Evolutionary conservation across 2,329 filamentous ascomycete species (phyloP).

Genomic region (Colletotrichum cordylinicola): DNA sequence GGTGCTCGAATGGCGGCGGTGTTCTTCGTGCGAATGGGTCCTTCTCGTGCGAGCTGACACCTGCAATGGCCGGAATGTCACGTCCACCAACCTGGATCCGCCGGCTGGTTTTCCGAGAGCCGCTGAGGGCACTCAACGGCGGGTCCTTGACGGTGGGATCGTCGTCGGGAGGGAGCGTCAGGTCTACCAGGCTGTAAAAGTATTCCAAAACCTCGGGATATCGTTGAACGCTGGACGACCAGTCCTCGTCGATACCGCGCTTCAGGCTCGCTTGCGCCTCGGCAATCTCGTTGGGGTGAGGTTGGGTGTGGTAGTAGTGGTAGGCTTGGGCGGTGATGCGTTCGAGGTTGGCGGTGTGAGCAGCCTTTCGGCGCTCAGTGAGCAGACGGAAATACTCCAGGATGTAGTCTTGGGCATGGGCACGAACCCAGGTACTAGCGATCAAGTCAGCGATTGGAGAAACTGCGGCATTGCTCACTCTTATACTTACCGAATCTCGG

Average conservation of each 20-base stretch:
- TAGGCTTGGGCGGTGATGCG: constrained; percentile 60
- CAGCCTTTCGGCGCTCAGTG: constrained; percentile 64
- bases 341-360: constrained; percentile 61
- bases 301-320: constrained; percentile 62
- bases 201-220: constrained; percentile 86
- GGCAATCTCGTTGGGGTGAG: constrained; percentile 67
- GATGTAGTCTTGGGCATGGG: constrained; percentile 72
- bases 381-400: constrained; percentile 69
- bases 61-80: constrained; percentile 39
- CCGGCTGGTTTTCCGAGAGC: constrained; percentile 52
- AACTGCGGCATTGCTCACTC: background rate
- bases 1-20: constrained; percentile 29
- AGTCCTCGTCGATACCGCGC: constrained; percentile 79
- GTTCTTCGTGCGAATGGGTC: constrained; percentile 42
- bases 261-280: constrained; percentile 71
- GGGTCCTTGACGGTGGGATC: constrained; percentile 65
- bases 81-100: constrained; percentile 21
- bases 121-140: constrained; percentile 59
- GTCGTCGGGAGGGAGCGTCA: constrained; percentile 68
- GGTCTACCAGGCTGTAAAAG: constrained; percentile 74
- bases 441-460: constrained; percentile 21
- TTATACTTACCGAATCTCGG: constrained; percentile 63
- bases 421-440: constrained; percentile 66
- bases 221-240: constrained; percentile 75
- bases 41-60: constrained; percentile 37